Conservation (phyloP, 2,329 filamentous ascomycete genomes). For the Lecanoromycetidae sp. region DNA sequence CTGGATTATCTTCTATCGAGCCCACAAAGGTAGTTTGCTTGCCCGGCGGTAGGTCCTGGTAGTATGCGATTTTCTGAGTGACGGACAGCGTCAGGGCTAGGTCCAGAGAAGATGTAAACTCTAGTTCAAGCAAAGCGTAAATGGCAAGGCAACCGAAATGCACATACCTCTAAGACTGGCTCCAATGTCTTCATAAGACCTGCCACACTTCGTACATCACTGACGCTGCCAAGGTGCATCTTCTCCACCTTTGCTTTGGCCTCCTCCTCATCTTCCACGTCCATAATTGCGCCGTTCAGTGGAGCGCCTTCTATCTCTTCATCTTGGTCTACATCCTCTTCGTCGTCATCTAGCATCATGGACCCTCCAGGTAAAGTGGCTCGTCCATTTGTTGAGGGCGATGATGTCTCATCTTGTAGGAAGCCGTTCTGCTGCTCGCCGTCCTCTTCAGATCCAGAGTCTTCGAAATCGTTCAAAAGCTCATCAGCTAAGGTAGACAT, state of each 20-base stretch:
- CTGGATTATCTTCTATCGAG: conserved; percentile 81
- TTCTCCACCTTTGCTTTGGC: conserved; percentile 70
- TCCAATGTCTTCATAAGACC: conserved; percentile 69
- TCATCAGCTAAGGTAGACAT: conserved; percentile 94
- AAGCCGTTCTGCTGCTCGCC: conserved; percentile 45
- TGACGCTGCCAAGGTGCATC: conserved; percentile 61
- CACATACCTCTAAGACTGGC: conserved; percentile 69
- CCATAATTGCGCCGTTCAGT: conserved; percentile 32
- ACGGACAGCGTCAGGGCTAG: conserved; percentile 56
- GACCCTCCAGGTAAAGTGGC: conserved; percentile 27
- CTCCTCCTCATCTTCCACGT: conserved; percentile 53
- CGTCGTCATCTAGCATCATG: conserved; percentile 50
- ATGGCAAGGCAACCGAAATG: conserved; percentile 2
- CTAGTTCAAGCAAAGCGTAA: conserved; percentile 26
- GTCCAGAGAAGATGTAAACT: conserved; percentile 53
- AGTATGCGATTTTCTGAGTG: conserved; percentile 66
- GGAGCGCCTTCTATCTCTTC: conserved; percentile 36
- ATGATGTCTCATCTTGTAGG: conserved; percentile 31
- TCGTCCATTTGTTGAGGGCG: conserved; percentile 24
- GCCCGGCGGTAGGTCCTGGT: conserved; percentile 55
- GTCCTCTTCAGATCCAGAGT: conserved; percentile 66
- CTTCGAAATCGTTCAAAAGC: conserved; percentile 80
- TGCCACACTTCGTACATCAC: conserved; percentile 69
- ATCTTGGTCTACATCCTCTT: conserved; percentile 50
- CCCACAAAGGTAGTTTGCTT: conserved; percentile 56